phyloP scores from a whole-genome alignment of 2,329 filamentous ascomycete species.

The Lanzia echinophila region DNA sequence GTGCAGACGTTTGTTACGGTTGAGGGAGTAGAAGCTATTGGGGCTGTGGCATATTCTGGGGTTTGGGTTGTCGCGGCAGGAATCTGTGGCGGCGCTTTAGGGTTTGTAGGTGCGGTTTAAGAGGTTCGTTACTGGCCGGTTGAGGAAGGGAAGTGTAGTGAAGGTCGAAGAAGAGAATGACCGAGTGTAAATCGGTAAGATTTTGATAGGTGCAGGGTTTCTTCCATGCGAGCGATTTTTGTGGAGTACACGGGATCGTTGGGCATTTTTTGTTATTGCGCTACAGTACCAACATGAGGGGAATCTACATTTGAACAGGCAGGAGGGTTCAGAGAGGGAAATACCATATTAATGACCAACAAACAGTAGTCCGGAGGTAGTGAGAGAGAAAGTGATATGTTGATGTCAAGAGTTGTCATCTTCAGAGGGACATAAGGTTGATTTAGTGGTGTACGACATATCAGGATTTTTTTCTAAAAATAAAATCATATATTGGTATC shows the following conservation, averaged over 20 bases:
- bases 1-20: conserved; percentile 61
- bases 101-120: conserved; percentile 44
- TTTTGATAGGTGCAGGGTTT: background rate
- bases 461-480: background rate
- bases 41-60: conserved; percentile 64
- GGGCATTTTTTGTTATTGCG: background rate
- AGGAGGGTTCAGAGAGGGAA: background rate
- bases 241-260: background rate
- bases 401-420: background rate
- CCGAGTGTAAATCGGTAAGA: background rate
- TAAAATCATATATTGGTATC: background rate
- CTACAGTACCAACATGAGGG: background rate
- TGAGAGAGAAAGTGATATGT: background rate
- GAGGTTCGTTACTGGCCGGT: background rate
- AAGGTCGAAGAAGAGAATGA: background rate
- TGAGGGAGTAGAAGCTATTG: conserved; percentile 60
- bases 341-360: background rate
- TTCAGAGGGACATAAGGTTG: background rate
- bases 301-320: background rate
- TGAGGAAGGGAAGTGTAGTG: background rate
- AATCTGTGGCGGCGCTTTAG: conserved; percentile 50
- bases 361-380: background rate
- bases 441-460: background rate
- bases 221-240: background rate
- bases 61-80: conserved; percentile 66